Conservation (phyloP, 2,329 filamentous ascomycete species). For the Fusarium hostae region DNA sequence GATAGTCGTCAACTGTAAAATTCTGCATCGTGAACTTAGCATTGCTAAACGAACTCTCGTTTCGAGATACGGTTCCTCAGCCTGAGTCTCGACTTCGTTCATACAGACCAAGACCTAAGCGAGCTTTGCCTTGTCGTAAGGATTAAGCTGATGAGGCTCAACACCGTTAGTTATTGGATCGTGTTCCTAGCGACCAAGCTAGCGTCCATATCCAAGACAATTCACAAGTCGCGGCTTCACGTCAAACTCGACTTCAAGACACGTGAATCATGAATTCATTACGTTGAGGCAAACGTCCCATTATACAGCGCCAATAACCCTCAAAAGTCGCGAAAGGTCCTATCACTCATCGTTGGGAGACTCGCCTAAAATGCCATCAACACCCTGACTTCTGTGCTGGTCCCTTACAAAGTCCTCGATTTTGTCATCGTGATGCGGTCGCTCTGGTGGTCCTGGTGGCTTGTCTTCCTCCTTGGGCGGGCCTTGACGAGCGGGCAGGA, state of each 20-base stretch:
- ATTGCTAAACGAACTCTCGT: rapidly evolving
- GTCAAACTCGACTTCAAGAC: neutral
- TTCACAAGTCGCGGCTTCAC: neutral
- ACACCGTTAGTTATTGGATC: neutral
- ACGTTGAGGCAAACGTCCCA: conserved; percentile 1
- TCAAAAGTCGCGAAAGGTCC: neutral
- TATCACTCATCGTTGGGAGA: conserved; percentile 28
- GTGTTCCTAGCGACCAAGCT: neutral
- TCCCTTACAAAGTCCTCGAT: conserved; percentile 65
- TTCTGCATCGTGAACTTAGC: neutral
- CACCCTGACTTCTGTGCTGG: conserved; percentile 60
- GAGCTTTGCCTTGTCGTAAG: neutral
- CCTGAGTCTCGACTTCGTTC: neutral
- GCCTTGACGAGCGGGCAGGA: conserved; percentile 53
- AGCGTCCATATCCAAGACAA: neutral
- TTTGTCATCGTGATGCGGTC: conserved; percentile 59
- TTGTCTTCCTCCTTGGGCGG: conserved; percentile 35
- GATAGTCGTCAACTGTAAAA: neutral
- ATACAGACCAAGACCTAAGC: neutral
- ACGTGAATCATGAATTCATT: conserved; percentile 14
- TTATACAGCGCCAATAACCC: conserved; percentile 1
- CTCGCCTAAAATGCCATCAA: conserved; percentile 42
- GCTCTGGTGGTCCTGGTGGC: conserved; percentile 52
- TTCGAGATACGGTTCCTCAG: no score
- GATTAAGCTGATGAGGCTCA: conserved; percentile 3